These are phyloP conservation scores for Calonectria pteridis DNA, from an alignment of 2,329 filamentous ascomycete species.

Conservation along the genomic window DNA sequence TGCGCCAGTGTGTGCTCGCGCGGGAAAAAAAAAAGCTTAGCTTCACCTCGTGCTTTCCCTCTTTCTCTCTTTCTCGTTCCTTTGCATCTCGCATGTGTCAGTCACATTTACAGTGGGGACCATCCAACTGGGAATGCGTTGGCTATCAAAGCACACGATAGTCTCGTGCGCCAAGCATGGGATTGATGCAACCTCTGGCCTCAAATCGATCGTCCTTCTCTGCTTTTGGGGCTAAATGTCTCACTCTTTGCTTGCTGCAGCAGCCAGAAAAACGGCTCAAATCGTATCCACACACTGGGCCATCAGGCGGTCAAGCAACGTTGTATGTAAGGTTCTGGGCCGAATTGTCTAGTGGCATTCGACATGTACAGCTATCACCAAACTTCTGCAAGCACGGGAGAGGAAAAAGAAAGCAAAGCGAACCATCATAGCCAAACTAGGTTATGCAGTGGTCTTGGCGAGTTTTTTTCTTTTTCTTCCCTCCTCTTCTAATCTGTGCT, in stretches of 20 bases:
- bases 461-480: neutral
- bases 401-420: neutral
- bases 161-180: neutral
- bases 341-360: neutral
- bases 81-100: neutral
- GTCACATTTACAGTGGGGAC: conserved; percentile 3
- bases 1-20: neutral
- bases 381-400: neutral
- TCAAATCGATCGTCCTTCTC: neutral
- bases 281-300: neutral
- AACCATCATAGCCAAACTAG: neutral
- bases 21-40: conserved; percentile 12
- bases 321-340: neutral
- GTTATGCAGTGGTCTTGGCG: neutral
- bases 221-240: neutral
- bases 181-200: neutral
- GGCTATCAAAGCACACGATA: conserved; percentile 6
- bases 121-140: neutral
- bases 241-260: neutral
- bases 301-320: conserved; percentile 11
- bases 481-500: neutral
- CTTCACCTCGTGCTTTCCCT: neutral
- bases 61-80: neutral
- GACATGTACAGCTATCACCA: neutral
- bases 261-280: conserved; percentile 2